phyloP scores from a whole-genome alignment of 2,329 filamentous ascomycete genomes.

The Verticillium alfalfae region DNA sequence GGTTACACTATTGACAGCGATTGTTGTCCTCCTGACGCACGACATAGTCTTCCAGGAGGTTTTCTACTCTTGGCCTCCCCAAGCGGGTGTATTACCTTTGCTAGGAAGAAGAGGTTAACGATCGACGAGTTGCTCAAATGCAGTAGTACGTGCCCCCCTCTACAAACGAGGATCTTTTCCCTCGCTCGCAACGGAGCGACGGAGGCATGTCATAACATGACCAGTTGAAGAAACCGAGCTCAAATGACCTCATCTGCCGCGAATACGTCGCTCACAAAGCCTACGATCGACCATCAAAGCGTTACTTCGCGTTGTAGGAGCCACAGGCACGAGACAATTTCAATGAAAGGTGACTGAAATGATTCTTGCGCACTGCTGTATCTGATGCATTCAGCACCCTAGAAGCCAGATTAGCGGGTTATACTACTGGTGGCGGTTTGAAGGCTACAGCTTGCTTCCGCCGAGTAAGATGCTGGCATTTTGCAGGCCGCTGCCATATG shows the following conservation, averaged over 20 bases:
- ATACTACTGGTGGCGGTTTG: no score
- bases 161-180: neutral
- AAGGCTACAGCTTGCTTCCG: no score
- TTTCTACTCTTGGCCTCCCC: no score
- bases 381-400: neutral
- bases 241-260: neutral
- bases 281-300: neutral
- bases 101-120: neutral
- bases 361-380: neutral
- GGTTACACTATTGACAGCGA: no score
- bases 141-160: neutral
- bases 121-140: neutral
- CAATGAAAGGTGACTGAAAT: neutral
- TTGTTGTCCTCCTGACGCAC: no score
- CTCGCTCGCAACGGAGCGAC: neutral
- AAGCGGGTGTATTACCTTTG: no score
- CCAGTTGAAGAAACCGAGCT: neutral
- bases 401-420: neutral
- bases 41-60: no score
- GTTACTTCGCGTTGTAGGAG: neutral
- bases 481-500: no score
- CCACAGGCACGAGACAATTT: neutral
- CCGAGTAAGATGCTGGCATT: no score
- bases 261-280: neutral
- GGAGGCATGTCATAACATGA: neutral